Percentiles rank a stretch among this genome's conserved stretches.
Evolutionary conservation across 78 protist species (phyloP).

Genomic region (Dictyostelium intermedium): DNA sequence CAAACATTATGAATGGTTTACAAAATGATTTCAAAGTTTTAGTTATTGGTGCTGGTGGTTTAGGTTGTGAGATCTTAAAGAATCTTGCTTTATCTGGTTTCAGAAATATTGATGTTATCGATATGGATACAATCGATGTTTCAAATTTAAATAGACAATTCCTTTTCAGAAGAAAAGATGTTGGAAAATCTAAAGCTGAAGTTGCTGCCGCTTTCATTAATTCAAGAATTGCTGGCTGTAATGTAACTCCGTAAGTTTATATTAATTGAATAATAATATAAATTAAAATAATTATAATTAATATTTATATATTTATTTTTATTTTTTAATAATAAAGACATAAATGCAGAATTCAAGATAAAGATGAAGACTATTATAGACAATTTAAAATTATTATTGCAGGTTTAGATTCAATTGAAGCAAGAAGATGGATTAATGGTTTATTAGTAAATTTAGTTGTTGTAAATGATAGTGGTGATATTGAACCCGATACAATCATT

Average conservation of each 20-base stretch:
- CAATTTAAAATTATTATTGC: conserved; percentile 93
- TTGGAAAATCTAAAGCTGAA: conserved; percentile 95
- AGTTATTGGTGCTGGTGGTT: conserved; percentile 99
- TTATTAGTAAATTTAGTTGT: conserved; percentile 83
- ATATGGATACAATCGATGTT: conserved; percentile 97
- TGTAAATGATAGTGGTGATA: conserved; percentile 73
- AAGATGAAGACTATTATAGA: conserved; percentile 89
- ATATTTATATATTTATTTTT: not conserved
- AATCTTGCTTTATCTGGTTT: conserved; percentile 96
- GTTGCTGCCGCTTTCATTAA: conserved; percentile 97
- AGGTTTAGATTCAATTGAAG: conserved; percentile 98
- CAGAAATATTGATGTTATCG: conserved; percentile 94
- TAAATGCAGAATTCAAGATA: conserved; percentile 90
- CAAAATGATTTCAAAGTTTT: conserved; percentile 80
- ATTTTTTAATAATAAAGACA: conserved; percentile 67
- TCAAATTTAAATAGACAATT: conserved; percentile 97
- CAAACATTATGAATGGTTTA: conserved; percentile 48
- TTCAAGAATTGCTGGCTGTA: conserved; percentile 89
- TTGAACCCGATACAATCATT: conserved; percentile 78
- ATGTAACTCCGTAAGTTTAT: conserved; percentile 90
- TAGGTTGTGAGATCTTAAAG: conserved; percentile 98
- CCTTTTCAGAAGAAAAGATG: conserved; percentile 94
- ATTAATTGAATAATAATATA: not conserved
- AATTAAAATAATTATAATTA: not conserved
- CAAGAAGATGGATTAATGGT: conserved; percentile 96